Conservation (phyloP, 768 basidiomycete genomes). For the Tricholoma matsutake region DNA sequence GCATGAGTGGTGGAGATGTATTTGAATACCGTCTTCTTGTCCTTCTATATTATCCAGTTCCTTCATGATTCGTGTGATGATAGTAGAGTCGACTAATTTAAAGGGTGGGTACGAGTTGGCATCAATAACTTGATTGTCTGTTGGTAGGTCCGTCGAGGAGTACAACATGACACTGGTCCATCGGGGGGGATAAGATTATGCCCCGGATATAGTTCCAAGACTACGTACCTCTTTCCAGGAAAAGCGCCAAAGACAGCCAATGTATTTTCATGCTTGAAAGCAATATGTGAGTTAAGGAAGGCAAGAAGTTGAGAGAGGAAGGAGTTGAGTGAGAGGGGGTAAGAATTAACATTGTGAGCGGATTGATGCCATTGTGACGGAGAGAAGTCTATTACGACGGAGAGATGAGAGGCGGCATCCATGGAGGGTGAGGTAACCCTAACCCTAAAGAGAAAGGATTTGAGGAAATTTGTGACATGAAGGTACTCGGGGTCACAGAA, state of each 20-base stretch:
- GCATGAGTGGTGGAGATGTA: background rate
- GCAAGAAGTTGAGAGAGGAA: slow-evolving; percentile 87
- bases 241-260: slow-evolving; percentile 91
- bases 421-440: slow-evolving; percentile 5
- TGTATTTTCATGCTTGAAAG: slow-evolving; percentile 86
- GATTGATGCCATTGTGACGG: slow-evolving; percentile 85
- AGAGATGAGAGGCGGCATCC: slow-evolving; percentile 53
- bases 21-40: slow-evolving; percentile 44
- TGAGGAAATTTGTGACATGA: background rate
- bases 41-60: slow-evolving; percentile 56
- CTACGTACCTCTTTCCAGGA: slow-evolving; percentile 69
- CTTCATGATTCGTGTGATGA: slow-evolving; percentile 57
- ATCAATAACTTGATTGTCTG: slow-evolving; percentile 46
- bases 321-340: slow-evolving; percentile 58
- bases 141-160: slow-evolving; percentile 53
- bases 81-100: slow-evolving; percentile 65
- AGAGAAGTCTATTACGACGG: slow-evolving; percentile 82
- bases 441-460: background rate
- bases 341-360: slow-evolving; percentile 40
- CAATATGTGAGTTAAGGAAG: slow-evolving; percentile 92
- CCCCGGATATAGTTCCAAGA: background rate
- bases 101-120: slow-evolving; percentile 86
- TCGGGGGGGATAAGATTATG: slow-evolving; percentile 2
- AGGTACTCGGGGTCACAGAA: slow-evolving; percentile 1
- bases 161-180: slow-evolving; percentile 68